Percentiles rank a stretch among this genome's conserved stretches.
These are phyloP conservation scores for Wickerhamomyces queroliae DNA, from an alignment of 805 yeast genomes.

Conservation along the genomic window DNA sequence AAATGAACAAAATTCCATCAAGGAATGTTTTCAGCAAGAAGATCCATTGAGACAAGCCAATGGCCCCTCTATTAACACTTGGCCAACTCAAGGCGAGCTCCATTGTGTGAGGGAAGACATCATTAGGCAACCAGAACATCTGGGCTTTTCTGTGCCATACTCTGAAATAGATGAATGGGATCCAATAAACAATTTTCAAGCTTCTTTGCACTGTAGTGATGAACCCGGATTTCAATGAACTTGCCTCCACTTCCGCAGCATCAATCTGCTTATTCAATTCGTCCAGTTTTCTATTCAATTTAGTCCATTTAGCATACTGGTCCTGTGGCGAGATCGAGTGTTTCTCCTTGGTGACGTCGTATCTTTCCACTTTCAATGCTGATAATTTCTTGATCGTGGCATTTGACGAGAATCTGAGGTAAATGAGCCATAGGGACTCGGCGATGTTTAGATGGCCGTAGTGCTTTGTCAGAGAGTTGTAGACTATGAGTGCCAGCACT, in stretches of 20 bases:
- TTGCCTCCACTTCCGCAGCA: too few relatives aligned
- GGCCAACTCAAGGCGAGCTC: conserved; percentile 62
- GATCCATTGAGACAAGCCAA: conserved; percentile 57
- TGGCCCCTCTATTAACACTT: conserved; percentile 52
- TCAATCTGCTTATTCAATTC: conserved; percentile 48
- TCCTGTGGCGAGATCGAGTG: conserved; percentile 78
- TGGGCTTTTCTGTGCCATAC: conserved; percentile 47
- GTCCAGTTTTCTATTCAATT: conserved; percentile 69
- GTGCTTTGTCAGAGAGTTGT: background rate
- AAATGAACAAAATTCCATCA: conserved; percentile 20
- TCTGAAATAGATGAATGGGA: conserved; percentile 44
- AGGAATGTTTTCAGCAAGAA: conserved; percentile 27
- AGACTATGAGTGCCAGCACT: background rate
- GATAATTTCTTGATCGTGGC: conserved; percentile 24
- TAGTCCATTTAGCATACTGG: conserved; percentile 94
- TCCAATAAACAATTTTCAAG: conserved; percentile 22
- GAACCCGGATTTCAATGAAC: background rate
- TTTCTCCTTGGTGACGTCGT: conserved; percentile 44
- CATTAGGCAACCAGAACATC: conserved; percentile 53
- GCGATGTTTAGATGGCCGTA: conserved; percentile 16
- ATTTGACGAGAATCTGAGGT: conserved; percentile 30
- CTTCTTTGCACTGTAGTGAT: conserved; percentile 24
- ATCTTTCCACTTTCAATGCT: conserved; percentile 37
- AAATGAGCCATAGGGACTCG: conserved; percentile 33
- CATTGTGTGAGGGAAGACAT: conserved; percentile 47